Evolutionary conservation across 257 asterid genomes (phyloP).

Genomic region (Cordia subcordata): DNA sequence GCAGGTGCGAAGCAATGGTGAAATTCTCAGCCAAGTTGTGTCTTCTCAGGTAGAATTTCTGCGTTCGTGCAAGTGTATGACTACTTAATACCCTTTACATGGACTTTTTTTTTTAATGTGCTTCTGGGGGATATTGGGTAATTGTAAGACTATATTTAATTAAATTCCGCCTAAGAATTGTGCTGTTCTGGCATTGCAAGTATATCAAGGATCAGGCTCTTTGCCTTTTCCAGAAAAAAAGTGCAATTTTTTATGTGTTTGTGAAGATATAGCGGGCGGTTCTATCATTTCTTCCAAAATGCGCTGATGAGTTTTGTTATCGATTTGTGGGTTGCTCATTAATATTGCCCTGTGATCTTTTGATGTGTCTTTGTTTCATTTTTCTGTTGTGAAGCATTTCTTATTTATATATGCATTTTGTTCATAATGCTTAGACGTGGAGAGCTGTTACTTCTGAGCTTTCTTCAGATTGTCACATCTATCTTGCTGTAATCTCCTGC

Average conservation of each 20-base stretch:
- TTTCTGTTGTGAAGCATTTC: too few species aligned
- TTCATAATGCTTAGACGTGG: too few species aligned
- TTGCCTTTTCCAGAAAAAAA: not conserved
- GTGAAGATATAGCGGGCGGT: not conserved
- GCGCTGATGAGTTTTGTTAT: too few species aligned
- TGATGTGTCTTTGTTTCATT: too few species aligned
- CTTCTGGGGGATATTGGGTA: not conserved
- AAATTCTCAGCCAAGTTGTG: constrained; percentile 88
- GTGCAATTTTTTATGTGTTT: not conserved
- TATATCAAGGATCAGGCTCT: not conserved
- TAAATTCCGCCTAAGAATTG: constrained; percentile 5
- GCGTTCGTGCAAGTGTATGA: not conserved
- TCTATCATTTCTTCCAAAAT: not conserved
- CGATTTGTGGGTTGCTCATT: too few species aligned
- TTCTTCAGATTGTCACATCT: too few species aligned
- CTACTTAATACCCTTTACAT: not conserved
- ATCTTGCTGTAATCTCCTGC: too few species aligned
- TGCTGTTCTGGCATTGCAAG: not conserved
- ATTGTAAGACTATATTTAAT: not conserved
- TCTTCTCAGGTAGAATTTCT: constrained; percentile 65
- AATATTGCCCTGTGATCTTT: too few species aligned
- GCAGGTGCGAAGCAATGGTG: constrained; percentile 86
- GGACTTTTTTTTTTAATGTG: not conserved
- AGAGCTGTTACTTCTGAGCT: too few species aligned
- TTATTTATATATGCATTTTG: too few species aligned